Conservation (phyloP, 345 rosid species). For the Eucalyptus melliodora region DNA sequence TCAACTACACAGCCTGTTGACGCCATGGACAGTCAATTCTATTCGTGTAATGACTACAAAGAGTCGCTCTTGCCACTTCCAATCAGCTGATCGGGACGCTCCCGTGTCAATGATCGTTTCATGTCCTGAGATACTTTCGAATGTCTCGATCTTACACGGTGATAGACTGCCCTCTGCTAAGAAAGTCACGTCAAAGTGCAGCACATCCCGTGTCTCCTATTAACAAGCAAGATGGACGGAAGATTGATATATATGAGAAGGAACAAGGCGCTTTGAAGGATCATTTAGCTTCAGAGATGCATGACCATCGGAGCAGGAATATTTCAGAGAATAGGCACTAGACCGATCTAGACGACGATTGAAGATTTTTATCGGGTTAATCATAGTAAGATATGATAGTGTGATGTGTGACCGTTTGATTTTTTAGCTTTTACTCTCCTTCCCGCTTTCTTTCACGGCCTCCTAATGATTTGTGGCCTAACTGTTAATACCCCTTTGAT, state of each 20-base stretch:
- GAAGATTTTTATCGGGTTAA: background rate
- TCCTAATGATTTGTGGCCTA: background rate
- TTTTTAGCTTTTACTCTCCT: background rate
- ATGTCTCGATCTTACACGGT: background rate
- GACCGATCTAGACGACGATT: background rate
- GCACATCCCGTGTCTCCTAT: background rate
- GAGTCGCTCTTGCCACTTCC: slow-evolving; percentile 5
- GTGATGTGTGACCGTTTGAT: background rate
- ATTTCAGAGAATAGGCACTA: background rate
- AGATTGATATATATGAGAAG: background rate
- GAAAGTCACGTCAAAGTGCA: background rate
- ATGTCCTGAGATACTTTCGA: background rate
- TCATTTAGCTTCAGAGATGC: background rate
- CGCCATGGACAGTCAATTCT: slow-evolving; percentile 3
- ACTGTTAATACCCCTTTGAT: slow-evolving; percentile 2
- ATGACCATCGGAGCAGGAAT: background rate
- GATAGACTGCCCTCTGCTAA: background rate
- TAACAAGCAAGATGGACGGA: background rate
- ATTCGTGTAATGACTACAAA: slow-evolving; percentile 14
- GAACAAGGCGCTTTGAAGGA: background rate
- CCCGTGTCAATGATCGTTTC: background rate
- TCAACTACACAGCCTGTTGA: slow-evolving; percentile 7
- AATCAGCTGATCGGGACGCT: slow-evolving; percentile 9
- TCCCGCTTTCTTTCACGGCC: background rate
- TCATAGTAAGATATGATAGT: background rate